phyloP scores from a whole-genome alignment of 2,329 filamentous ascomycete genomes.

The Macrophomina pseudophaseolina region DNA sequence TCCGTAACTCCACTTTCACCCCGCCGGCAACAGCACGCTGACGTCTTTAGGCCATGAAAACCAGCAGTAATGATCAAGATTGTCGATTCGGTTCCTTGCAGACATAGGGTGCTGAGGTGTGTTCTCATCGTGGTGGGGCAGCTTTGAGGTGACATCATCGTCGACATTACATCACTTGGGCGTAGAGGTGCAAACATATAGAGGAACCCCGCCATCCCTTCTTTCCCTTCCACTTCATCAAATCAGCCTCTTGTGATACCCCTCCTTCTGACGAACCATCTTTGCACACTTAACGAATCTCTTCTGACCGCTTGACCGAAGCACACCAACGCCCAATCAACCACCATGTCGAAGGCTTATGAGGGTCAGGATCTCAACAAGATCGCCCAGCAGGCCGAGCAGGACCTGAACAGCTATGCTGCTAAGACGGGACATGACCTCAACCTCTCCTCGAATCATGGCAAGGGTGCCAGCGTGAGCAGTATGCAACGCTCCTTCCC shows the following conservation, averaged over 20 bases:
- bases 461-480: conserved; percentile 40
- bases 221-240: not conserved
- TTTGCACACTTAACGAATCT: not conserved
- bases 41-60: conserved; percentile 4
- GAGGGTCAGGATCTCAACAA: conserved; percentile 32
- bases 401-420: conserved; percentile 51
- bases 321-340: not conserved
- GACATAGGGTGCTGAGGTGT: not conserved
- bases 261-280: not conserved
- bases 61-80: not conserved
- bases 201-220: not conserved
- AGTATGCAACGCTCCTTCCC: conserved; percentile 36
- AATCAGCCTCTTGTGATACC: not conserved
- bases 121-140: not conserved
- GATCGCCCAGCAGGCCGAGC: conserved; percentile 55
- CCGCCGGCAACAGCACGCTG: not conserved
- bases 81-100: not conserved
- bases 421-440: conserved; percentile 39
- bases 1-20: conserved; percentile 7
- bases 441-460: not conserved
- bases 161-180: conserved; percentile 6
- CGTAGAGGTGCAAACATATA: not conserved
- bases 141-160: conserved; percentile 10
- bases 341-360: conserved; percentile 13
- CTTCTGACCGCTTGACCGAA: not conserved